Percentiles rank a stretch among this genome's conserved stretches.
These are phyloP conservation scores for Prunus mume DNA, from an alignment of 306 rosid species.

Conservation along the genomic window DNA sequence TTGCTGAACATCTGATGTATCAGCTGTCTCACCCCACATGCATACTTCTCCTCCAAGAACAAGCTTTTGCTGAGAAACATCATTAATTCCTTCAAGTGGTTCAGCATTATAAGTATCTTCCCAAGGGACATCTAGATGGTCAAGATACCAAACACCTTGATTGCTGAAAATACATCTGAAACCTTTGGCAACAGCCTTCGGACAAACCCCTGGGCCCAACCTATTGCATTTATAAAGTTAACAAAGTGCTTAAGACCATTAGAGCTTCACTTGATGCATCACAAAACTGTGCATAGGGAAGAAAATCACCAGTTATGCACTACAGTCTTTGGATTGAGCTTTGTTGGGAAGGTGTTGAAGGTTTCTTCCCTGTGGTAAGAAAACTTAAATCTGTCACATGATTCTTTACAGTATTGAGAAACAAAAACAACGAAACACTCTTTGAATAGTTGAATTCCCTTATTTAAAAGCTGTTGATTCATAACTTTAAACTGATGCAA, in stretches of 20 bases:
- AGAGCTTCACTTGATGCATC: constrained; percentile 8
- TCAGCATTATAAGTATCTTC: constrained; percentile 61
- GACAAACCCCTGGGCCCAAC: constrained; percentile 85
- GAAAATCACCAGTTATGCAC: constrained; percentile 90
- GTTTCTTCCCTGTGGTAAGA: constrained; percentile 87
- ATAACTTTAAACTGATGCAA: background rate
- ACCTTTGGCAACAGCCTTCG: constrained; percentile 80
- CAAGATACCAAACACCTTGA: constrained; percentile 96
- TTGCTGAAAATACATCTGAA: constrained; percentile 95
- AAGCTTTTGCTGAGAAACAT: constrained; percentile 60
- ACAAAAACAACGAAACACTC: background rate
- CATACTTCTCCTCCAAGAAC: constrained; percentile 97
- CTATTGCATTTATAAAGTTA: constrained; percentile 30
- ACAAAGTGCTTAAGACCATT: constrained; percentile 8
- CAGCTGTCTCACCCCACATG: constrained; percentile 94
- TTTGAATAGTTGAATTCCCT: background rate
- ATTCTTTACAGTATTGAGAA: constrained; percentile 6
- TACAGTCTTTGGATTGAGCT: constrained; percentile 76
- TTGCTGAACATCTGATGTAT: constrained; percentile 78
- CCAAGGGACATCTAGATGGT: constrained; percentile 97
- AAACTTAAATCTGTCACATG: constrained; percentile 20
- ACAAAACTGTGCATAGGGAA: constrained; percentile 15
- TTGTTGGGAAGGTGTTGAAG: constrained; percentile 65
- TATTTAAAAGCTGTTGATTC: background rate
- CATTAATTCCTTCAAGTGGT: constrained; percentile 70